These are phyloP conservation scores for Saccharum hybrid DNA, from an alignment of 202 grass and related monocot genomes.

Conservation along the genomic window DNA sequence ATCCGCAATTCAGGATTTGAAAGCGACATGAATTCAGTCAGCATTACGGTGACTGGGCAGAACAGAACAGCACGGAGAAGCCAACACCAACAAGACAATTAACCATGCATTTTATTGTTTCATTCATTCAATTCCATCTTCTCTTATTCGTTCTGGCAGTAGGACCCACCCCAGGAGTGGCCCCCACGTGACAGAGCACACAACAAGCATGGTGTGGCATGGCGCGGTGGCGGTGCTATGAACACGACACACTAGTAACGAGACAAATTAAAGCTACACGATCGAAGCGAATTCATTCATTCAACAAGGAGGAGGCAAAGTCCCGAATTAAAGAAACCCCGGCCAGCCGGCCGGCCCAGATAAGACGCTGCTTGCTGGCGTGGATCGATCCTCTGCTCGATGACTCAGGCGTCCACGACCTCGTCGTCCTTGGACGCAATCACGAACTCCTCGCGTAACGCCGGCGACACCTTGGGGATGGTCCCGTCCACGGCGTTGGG, in stretches of 20 bases:
- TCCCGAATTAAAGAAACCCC: no score
- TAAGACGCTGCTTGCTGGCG: not conserved
- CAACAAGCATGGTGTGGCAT: not conserved
- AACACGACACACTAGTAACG: not conserved
- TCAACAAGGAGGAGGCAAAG: not conserved
- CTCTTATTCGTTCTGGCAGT: not conserved
- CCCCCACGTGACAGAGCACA: not conserved
- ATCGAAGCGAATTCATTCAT: not conserved
- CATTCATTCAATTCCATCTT: not conserved
- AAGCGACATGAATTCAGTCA: no score
- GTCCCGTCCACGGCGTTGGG: slow-evolving; percentile 88
- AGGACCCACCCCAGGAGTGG: not conserved
- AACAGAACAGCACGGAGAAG: not conserved
- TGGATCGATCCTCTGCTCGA: not conserved
- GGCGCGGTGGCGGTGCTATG: not conserved
- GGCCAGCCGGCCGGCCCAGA: no score
- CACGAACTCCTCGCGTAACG: slow-evolving; percentile 56
- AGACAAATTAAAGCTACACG: not conserved
- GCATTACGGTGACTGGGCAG: no score
- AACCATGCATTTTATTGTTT: not conserved
- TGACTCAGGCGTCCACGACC: slow-evolving; percentile 59
- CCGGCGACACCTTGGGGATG: slow-evolving; percentile 28
- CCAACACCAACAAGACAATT: not conserved
- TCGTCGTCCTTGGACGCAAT: slow-evolving; percentile 66
- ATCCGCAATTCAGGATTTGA: no score